Evolutionary conservation across 2,329 filamentous ascomycete genomes (phyloP).

Genomic region (Fusarium sp.): DNA sequence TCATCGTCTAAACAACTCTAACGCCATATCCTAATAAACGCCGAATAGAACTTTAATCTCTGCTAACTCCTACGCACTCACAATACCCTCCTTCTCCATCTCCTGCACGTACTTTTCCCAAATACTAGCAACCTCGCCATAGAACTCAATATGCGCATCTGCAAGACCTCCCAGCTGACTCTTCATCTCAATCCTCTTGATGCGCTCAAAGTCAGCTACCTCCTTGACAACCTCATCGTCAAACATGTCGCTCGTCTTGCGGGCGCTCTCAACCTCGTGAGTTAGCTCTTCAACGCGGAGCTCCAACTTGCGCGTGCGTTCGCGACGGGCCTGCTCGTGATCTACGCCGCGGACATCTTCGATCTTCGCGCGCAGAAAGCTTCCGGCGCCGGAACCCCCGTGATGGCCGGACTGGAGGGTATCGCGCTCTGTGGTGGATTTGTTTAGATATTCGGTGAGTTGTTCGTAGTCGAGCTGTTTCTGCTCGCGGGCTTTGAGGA

Average conservation of each 20-base stretch:
- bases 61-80: conserved; percentile 6
- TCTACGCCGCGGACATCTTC: conserved; percentile 97
- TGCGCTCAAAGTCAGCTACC: conserved; percentile 92
- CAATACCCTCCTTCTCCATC: conserved; percentile 74
- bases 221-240: conserved; percentile 96
- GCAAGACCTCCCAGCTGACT: conserved; percentile 84
- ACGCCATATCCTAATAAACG: conserved; percentile 36
- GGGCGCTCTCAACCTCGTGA: conserved; percentile 85
- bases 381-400: conserved; percentile 73
- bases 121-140: conserved; percentile 77
- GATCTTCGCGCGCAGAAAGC: conserved; percentile 91
- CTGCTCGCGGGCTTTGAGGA: conserved; percentile 93
- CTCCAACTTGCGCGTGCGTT: conserved; percentile 88
- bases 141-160: conserved; percentile 87
- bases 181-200: conserved; percentile 93
- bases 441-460: conserved; percentile 93
- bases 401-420: conserved; percentile 70
- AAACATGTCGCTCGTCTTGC: conserved; percentile 88
- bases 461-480: conserved; percentile 98
- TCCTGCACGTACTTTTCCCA: conserved; percentile 93
- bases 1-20: conserved; percentile 16
- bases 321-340: conserved; percentile 88
- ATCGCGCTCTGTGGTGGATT: conserved; percentile 87
- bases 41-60: not conserved
- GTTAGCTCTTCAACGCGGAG: conserved; percentile 92